Conservation (phyloP, 495 filamentous ascomycete species). For the Paragyromitra xinjiangensis region DNA sequence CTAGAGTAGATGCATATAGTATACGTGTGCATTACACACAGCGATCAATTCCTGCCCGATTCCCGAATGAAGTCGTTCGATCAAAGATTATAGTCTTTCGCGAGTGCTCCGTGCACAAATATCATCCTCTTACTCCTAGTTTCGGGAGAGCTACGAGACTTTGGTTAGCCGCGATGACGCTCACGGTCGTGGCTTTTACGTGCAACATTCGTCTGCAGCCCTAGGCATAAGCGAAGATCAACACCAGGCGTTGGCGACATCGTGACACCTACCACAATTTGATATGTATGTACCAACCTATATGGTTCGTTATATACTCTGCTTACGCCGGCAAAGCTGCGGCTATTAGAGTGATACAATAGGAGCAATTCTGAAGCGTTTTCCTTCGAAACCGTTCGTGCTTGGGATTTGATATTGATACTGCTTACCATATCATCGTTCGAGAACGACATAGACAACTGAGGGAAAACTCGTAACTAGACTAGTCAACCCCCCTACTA, state of each 20-base stretch:
- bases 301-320: constrained; percentile 5
- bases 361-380: not conserved
- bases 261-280: constrained; percentile 11
- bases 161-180: constrained; percentile 6
- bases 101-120: constrained; percentile 6
- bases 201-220: not conserved
- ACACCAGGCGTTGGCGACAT: constrained; percentile 5
- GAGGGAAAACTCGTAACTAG: not conserved
- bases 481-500: not conserved
- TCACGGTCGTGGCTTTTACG: constrained; percentile 14
- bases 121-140: not conserved
- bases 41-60: constrained; percentile 3
- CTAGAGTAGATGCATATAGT: constrained; percentile 25
- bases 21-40: constrained; percentile 26
- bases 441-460: not conserved
- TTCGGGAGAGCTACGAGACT: not conserved
- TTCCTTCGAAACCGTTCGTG: constrained; percentile 31
- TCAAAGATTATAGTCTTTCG: not conserved
- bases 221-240: constrained; percentile 28
- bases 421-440: not conserved
- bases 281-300: not conserved
- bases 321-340: not conserved
- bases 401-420: constrained; percentile 14
- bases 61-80: constrained; percentile 6
- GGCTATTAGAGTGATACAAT: constrained; percentile 1